A percentile compares a stretch with the other conserved stretches of the same genome.
Conservation (phyloP, 1,139 yeast genomes). For the Zhuliangozyma parablackwelliae region DNA sequence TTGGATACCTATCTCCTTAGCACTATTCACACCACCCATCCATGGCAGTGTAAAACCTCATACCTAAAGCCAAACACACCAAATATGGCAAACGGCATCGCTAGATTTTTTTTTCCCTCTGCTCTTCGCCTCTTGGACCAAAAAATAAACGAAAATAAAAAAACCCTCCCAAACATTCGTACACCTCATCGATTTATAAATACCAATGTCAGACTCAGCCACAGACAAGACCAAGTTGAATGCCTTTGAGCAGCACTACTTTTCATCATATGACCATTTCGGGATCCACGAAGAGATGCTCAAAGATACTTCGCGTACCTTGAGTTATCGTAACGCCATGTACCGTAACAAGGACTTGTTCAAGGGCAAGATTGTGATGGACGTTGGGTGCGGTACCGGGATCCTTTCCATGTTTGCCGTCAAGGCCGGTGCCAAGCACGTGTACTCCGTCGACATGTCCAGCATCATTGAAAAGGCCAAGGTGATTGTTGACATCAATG, state of each 20-base stretch:
- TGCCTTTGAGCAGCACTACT: slow-evolving; percentile 83
- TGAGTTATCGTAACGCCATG: slow-evolving; percentile 89
- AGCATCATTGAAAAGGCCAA: slow-evolving; percentile 92
- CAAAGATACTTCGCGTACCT: slow-evolving; percentile 89
- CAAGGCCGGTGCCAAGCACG: slow-evolving; percentile 95
- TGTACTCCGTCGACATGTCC: slow-evolving; percentile 95
- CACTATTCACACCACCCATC: no score
- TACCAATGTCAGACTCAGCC: slow-evolving; percentile 27
- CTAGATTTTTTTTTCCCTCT: no score
- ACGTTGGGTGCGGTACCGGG: slow-evolving; percentile 99
- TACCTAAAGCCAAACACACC: no score
- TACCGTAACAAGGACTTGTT: slow-evolving; percentile 84
- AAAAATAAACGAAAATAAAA: no score
- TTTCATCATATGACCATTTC: slow-evolving; percentile 91
- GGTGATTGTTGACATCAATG: slow-evolving; percentile 79
- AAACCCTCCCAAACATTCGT: no score
- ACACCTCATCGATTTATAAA: no score
- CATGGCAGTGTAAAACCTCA: no score
- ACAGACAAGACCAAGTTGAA: slow-evolving; percentile 54
- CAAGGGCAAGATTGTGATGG: slow-evolving; percentile 92
- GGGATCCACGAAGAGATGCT: slow-evolving; percentile 99
- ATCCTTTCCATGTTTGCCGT: slow-evolving; percentile 98
- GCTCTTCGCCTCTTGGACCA: no score
- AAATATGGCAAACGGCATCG: no score
- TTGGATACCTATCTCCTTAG: no score